Base-by-base conservation (phyloP, 208 protist species). In the Wallacemonas rigidus region DNA sequence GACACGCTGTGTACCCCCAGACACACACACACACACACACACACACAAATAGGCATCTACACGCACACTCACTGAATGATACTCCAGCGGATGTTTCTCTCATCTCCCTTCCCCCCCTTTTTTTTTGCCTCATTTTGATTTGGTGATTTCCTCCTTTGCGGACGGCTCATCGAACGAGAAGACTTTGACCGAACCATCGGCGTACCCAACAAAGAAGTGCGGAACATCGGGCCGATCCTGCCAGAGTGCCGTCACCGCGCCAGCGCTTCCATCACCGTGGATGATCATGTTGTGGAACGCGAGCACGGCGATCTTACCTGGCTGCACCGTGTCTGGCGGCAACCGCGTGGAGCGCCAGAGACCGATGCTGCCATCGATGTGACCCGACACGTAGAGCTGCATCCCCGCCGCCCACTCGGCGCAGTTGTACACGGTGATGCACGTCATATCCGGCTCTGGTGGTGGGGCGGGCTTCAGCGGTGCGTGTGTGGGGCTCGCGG, bases 341-440 rank as follows among this genome's bases (percentile, higher is more conserved):
- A 93, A 76, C 1, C 88, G 88, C 11, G 82, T 86, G 11, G 78
- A 81, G 43, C 89, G 88, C 90, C 92, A 97, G 38, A 94, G 77
- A 3, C 77, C 78, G 17, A 97, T 44, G 61, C 82, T 92, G 58
- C 92, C 89, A 53, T 97, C 92, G 63, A 76, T 47, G 75, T 97
- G 92, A 2, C 92, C 92, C 0, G 88, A 90, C 40, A 96, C 36
- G 40, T 87, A 80, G 2, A 96, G 61, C 47, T 81, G 80, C 70
- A 89, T 90, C 40, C 91, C 91, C 2, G 77, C 44, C 1, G 88
- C 86, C 91, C 91, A 96, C 85, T 96, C 91, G 5, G 67, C 57
- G 26, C 88, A 90, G 17, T 93, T 60, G 72, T 91, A 94, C 63
- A 81, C 82, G 56, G 65, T 43, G 12, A 96, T 82, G 26, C 65